phyloP scores from a whole-genome alignment of 1,284 basidiomycete species.

The Moesziomyces sp. region DNA sequence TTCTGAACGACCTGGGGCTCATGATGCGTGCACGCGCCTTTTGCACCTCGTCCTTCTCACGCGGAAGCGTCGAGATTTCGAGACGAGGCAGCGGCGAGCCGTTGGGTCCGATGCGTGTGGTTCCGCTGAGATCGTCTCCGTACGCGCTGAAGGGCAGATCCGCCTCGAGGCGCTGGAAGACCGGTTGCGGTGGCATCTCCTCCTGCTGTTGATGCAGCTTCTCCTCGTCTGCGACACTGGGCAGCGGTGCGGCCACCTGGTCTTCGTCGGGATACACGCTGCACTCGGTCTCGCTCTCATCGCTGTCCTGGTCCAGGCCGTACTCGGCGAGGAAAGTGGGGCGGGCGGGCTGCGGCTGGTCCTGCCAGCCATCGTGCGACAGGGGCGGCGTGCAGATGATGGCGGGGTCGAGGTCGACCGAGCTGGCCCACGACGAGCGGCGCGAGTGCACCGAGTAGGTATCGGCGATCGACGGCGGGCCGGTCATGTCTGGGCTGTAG shows the following conservation, averaged over 20 bases:
- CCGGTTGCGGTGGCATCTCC: conserved; percentile 15
- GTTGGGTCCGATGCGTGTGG: background rate
- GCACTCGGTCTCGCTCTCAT: conserved; percentile 42
- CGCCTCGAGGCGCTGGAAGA: conserved; percentile 43
- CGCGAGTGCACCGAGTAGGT: conserved; percentile 32
- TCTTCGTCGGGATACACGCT: conserved; percentile 23
- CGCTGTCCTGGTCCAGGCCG: conserved; percentile 34
- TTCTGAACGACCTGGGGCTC: conserved; percentile 39
- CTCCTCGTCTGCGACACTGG: background rate
- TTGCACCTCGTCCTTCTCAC: conserved; percentile 35
- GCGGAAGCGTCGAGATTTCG: conserved; percentile 32
- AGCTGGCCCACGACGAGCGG: conserved; percentile 41
- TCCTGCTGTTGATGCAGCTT: conserved; percentile 2
- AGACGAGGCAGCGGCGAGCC: conserved; percentile 13
- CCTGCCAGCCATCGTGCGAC: conserved; percentile 21
- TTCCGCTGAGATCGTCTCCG: conserved; percentile 2
- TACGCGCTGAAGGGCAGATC: conserved; percentile 11
- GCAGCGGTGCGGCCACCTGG: conserved; percentile 4
- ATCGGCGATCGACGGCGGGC: conserved; percentile 35
- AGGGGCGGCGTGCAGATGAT: conserved; percentile 42
- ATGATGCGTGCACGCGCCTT: conserved; percentile 25
- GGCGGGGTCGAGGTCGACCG: conserved; percentile 37
- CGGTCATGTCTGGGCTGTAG: conserved; percentile 3
- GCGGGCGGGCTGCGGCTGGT: conserved; percentile 2
- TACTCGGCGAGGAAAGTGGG: conserved; percentile 40